phyloP scores from a whole-genome alignment of 2,329 filamentous ascomycete species.

The Alternaria conjuncta region DNA sequence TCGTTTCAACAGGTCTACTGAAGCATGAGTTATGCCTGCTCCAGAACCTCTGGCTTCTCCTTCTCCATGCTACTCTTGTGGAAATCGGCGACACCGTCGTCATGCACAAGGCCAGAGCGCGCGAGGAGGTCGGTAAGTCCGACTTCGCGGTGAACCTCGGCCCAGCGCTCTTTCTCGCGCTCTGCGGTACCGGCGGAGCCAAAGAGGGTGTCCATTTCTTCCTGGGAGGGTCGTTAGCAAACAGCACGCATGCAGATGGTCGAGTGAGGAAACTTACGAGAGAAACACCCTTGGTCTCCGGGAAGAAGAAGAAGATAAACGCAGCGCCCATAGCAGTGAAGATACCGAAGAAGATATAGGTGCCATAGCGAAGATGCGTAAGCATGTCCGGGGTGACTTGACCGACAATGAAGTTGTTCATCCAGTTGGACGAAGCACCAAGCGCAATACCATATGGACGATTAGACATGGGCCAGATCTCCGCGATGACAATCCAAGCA shows the following conservation, averaged over 20 bases:
- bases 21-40: not conserved
- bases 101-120: conserved; percentile 21
- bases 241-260: conserved; percentile 33
- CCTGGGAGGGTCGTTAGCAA: conserved; percentile 45
- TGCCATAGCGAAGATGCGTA: conserved; percentile 68
- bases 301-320: conserved; percentile 60
- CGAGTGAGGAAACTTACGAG: conserved; percentile 51
- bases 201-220: conserved; percentile 70
- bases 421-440: conserved; percentile 60
- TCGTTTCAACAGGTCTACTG: too few relatives aligned
- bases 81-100: not conserved
- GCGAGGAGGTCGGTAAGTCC: conserved; percentile 58
- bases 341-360: conserved; percentile 73
- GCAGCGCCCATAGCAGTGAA: conserved; percentile 68
- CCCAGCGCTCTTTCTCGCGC: conserved; percentile 73
- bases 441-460: conserved; percentile 72
- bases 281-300: conserved; percentile 61
- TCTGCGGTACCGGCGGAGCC: conserved; percentile 70
- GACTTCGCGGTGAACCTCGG: conserved; percentile 73
- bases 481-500: conserved; percentile 75
- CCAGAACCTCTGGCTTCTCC: conserved; percentile 25
- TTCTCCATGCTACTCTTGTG: conserved; percentile 6
- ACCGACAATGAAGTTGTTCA: conserved; percentile 67
- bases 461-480: conserved; percentile 75
- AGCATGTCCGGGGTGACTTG: conserved; percentile 75